These are phyloP conservation scores for Paraleonurus japonicus DNA, from an alignment of 257 asterid genomes.

Conservation along the genomic window DNA sequence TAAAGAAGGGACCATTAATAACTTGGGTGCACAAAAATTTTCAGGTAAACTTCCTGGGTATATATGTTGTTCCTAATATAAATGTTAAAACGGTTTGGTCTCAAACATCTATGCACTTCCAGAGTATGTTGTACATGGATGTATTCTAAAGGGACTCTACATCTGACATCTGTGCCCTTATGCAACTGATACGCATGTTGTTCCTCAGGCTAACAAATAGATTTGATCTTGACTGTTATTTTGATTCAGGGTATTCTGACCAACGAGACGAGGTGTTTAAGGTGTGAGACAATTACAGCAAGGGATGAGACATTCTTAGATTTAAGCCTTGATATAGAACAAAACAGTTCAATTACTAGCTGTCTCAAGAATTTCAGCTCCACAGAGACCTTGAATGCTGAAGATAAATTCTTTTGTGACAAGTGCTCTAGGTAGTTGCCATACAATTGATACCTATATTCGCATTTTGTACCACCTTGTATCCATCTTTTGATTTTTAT, in stretches of 20 bases:
- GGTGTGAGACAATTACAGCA: constrained; percentile 85
- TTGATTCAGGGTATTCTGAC: constrained; percentile 69
- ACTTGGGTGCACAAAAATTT: constrained; percentile 86
- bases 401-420: constrained; percentile 39
- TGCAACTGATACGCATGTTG: no score
- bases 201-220: not conserved
- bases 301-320: constrained; percentile 80
- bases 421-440: constrained; percentile 39
- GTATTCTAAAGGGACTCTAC: no score
- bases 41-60: constrained; percentile 47
- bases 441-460: not conserved
- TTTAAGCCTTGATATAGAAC: constrained; percentile 82
- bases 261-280: constrained; percentile 71
- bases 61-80: not conserved
- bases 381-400: constrained; percentile 59
- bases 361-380: constrained; percentile 84
- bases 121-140: not conserved
- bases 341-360: constrained; percentile 79
- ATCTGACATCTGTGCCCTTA: no score
- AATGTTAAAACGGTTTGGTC: not conserved
- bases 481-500: no score
- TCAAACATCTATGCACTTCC: not conserved
- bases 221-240: constrained; percentile 11
- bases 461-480: not conserved
- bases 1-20: constrained; percentile 55